Evolutionary conservation across 2,329 filamentous ascomycete genomes (phyloP), one percentile per base, ranked within the genome.

Genomic region (Colletotrichum sp.): DNA sequence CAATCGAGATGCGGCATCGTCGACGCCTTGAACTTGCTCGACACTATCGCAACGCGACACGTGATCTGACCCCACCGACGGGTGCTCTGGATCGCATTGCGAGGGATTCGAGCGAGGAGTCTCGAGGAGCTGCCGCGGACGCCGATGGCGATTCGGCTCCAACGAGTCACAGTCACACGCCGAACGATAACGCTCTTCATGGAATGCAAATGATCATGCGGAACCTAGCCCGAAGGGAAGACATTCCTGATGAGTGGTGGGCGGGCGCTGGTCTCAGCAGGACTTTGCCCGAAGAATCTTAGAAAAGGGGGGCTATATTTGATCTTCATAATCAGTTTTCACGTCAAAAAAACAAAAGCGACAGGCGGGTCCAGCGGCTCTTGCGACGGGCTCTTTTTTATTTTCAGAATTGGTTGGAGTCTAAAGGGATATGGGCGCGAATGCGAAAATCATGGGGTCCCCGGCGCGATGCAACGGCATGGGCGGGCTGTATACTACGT

Each of bases 191-290:
- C 30, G 85, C 85, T 6, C 83, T 81, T 81, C 88, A 90, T 26
- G 91, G 92, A 61, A 93, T 96, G 90, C 93, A 94, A 78, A 89
- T 89, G 66, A 93, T 97, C 62, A 88, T 97, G 43, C 91, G 93
- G 78, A 89, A 91, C 58, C 88, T 97, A 70, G 91, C 93, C 38
- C 89, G 90, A 21, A 88, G 94, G 28, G 90, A 95, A 80, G 94
- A 96, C 79, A 93, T 97, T 69, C 94, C 94, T 0, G 94, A 97
- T 76, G 92, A 95, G 77, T 96, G 94, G 92, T 97, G 95, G 95
- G 91, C 91, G 74, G 90, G 91, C 79, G 92, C 89, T 74, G 93
- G 93, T 56, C 88, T 95, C 77, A 92, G 88, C 80, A 90, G 92
- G 77, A 92, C 88, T 16, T 84, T 91, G 70, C 83, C 85, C 21